These are phyloP conservation scores for Cerrena zonata DNA, from an alignment of 1,284 basidiomycete species.

Conservation along the genomic window DNA sequence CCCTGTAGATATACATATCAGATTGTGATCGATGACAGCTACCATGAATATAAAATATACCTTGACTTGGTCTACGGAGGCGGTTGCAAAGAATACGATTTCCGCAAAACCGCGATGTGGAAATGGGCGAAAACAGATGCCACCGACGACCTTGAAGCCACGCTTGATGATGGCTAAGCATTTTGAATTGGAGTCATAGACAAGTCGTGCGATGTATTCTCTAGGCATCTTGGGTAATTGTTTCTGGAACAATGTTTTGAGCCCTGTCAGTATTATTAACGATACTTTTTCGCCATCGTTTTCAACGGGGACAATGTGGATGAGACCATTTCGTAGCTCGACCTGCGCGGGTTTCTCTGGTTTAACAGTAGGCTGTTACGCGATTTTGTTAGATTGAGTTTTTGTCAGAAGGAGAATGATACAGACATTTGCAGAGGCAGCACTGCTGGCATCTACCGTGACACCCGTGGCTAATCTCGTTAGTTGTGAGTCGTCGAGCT, in stretches of 20 bases:
- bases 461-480: slow-evolving; percentile 74
- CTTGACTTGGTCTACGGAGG: slow-evolving; percentile 95
- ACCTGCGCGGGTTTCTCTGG: slow-evolving; percentile 75
- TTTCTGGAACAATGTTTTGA: slow-evolving; percentile 96
- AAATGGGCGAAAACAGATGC: slow-evolving; percentile 96
- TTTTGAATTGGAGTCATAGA: slow-evolving; percentile 89
- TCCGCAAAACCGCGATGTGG: slow-evolving; percentile 93
- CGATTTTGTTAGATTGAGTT: not conserved
- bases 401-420: slow-evolving; percentile 3
- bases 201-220: slow-evolving; percentile 95
- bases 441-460: slow-evolving; percentile 61
- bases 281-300: slow-evolving; percentile 77
- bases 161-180: slow-evolving; percentile 92
- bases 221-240: slow-evolving; percentile 99
- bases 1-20: slow-evolving; percentile 49
- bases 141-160: slow-evolving; percentile 93
- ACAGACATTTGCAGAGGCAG: slow-evolving; percentile 34
- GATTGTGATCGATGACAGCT: slow-evolving; percentile 1
- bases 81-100: slow-evolving; percentile 98
- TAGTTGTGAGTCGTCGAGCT: slow-evolving; percentile 69
- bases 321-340: slow-evolving; percentile 81
- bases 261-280: slow-evolving; percentile 82
- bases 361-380: slow-evolving; percentile 39
- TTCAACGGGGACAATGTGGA: slow-evolving; percentile 81
- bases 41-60: slow-evolving; percentile 48